These are phyloP conservation scores for Wickerhamiella australiensis DNA, from an alignment of 805 yeast species.

Conservation along the genomic window DNA sequence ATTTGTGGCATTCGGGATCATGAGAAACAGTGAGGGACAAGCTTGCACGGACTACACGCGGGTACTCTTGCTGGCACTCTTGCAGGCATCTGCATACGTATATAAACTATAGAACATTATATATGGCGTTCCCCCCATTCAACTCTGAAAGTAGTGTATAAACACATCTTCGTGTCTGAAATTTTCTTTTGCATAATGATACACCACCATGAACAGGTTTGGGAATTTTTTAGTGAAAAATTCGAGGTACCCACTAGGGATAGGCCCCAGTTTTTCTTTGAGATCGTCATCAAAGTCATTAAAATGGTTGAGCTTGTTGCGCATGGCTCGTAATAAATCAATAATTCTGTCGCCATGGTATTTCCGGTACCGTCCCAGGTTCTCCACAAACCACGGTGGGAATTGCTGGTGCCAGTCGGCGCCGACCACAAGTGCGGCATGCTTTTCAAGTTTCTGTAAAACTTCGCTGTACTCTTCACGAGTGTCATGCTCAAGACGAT, in stretches of 20 bases:
- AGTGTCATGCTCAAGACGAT: slow-evolving; percentile 74
- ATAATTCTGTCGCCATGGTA: slow-evolving; percentile 66
- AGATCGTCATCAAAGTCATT: slow-evolving; percentile 58
- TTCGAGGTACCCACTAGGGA: slow-evolving; percentile 73
- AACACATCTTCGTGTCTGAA: slow-evolving; percentile 55
- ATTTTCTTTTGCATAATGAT: slow-evolving; percentile 45
- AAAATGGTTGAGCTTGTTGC: slow-evolving; percentile 91
- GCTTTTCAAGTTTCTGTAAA: slow-evolving; percentile 42
- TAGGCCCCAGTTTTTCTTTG: slow-evolving; percentile 53
- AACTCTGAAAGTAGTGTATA: slow-evolving; percentile 30
- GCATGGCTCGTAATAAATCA: slow-evolving; percentile 76
- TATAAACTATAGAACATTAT: not conserved
- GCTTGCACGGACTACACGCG: too few relatives aligned
- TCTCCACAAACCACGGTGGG: slow-evolving; percentile 61
- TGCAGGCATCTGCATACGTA: not conserved
- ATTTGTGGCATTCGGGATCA: not conserved
- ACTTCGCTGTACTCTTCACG: slow-evolving; percentile 66
- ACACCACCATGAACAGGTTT: slow-evolving; percentile 58
- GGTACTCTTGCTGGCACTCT: too few relatives aligned
- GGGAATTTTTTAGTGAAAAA: slow-evolving; percentile 75
- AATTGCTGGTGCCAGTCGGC: slow-evolving; percentile 70
- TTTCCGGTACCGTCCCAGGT: slow-evolving; percentile 82
- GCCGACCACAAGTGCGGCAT: slow-evolving; percentile 35
- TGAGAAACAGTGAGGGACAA: not conserved
- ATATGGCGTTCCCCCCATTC: not conserved